Evolutionary conservation across 495 filamentous ascomycete genomes (phyloP), one percentile per base, ranked within the genome.

Genomic region (Cercophora samala): DNA sequence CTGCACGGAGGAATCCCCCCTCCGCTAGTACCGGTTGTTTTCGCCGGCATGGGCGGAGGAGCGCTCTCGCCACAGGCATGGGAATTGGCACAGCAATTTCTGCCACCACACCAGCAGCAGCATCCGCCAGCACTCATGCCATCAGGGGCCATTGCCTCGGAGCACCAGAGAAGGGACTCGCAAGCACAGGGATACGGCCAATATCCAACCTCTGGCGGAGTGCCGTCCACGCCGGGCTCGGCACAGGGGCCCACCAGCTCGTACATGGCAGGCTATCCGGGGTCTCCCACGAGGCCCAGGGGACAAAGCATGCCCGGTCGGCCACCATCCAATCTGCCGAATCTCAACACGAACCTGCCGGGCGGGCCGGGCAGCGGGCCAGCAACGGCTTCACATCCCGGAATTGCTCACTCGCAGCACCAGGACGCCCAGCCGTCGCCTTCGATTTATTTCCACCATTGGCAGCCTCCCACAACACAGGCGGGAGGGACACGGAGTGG

Each of bases 361-460:
- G 66, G 69, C 22, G 72, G 71, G 13, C 71, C 64, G 19, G 71
- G 68, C 24, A 61, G 64, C 53, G 61, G 55, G 1, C 37, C 75
- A 21, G 63, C 63, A n/a, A 63, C 61, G n/a, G 55, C 70, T 51
- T 70, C 74, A 26, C 79, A 81, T 29, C 71, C 73, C 60, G 70
- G 64, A 70, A 70, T 71, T 24, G 68, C 66, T 21, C 71, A 76
- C 51, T 64, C 75, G 56, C 79, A 80, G 60, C 77, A 74, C 42
- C 78, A 75, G 63, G 85, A 85, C 64, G 68, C 84, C 42, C 83
- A 85, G 55, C 74, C 78, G 32, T 76, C 79, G n/a, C 81, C 91
- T 6, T 87, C 88, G 17, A 89, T 97, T 60, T 96, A 92, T 73
- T 96, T 96, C 68, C 93, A 96, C 73, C 92, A 96, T 72, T 97